Conservation (phyloP, 108 stramenopile genomes). For the Mediolabrus comicus region DNA sequence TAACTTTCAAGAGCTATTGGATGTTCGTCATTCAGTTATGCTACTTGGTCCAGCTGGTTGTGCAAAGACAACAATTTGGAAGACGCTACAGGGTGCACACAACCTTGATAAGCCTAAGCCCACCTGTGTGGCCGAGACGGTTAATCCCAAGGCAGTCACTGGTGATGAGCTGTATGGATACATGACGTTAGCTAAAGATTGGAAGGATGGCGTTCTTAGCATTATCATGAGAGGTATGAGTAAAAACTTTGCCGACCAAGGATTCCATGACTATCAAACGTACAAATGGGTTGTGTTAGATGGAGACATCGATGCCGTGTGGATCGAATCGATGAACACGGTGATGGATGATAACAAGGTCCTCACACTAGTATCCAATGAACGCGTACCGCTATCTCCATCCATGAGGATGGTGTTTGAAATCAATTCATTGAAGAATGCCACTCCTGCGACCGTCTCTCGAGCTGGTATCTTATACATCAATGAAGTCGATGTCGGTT, state of each 20-base stretch:
- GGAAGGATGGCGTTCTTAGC: slow-evolving; percentile 90
- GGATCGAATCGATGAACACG: slow-evolving; percentile 96
- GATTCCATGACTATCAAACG: slow-evolving; percentile 87
- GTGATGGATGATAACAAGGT: slow-evolving; percentile 96
- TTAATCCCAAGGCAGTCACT: slow-evolving; percentile 90
- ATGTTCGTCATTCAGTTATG: slow-evolving; percentile 92
- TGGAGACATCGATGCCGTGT: slow-evolving; percentile 92
- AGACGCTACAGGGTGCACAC: slow-evolving; percentile 78
- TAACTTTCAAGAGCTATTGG: slow-evolving; percentile 87
- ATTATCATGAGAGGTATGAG: slow-evolving; percentile 94
- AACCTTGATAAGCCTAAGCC: slow-evolving; percentile 82
- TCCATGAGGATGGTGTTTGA: slow-evolving; percentile 95
- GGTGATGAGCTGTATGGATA: slow-evolving; percentile 92
- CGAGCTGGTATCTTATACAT: slow-evolving; percentile 91
- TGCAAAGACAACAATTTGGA: slow-evolving; percentile 92
- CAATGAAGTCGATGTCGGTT: slow-evolving; percentile 88
- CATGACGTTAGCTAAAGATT: slow-evolving; percentile 91
- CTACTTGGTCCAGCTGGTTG: slow-evolving; percentile 88
- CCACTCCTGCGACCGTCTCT: slow-evolving; percentile 91
- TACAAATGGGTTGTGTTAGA: slow-evolving; percentile 92
- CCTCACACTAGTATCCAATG: slow-evolving; percentile 89
- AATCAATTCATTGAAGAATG: slow-evolving; percentile 89
- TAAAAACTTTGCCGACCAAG: slow-evolving; percentile 88
- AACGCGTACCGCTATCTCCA: slow-evolving; percentile 85
- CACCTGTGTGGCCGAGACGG: slow-evolving; percentile 80